Percentiles rank a stretch among this genome's conserved stretches.
phyloP scores from a whole-genome alignment of 805 yeast genomes.

The Alloascoidea africana region DNA sequence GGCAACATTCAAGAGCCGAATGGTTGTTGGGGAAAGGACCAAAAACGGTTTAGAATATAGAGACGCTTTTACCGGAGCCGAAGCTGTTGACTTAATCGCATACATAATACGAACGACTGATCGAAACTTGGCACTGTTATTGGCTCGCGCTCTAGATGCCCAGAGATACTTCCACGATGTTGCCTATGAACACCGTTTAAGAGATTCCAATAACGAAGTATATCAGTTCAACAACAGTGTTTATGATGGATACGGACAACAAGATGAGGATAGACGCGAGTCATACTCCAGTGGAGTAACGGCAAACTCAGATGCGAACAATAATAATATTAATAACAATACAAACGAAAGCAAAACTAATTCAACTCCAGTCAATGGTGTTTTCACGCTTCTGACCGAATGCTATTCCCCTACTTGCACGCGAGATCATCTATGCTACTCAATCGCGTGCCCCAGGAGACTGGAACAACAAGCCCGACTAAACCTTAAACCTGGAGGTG shows the following conservation, averaged over 20 bases:
- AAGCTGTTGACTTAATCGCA: constrained; percentile 86
- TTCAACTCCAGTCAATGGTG: constrained; percentile 56
- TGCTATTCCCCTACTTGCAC: constrained; percentile 97
- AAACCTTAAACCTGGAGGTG: constrained; percentile 79
- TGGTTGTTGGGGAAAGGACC: constrained; percentile 60
- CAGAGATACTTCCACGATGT: constrained; percentile 93
- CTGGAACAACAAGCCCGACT: constrained; percentile 90
- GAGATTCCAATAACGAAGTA: constrained; percentile 80
- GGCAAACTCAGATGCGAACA: not conserved
- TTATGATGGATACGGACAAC: not conserved
- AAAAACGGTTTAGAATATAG: constrained; percentile 87
- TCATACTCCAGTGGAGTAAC: not conserved
- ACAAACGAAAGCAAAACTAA: not conserved
- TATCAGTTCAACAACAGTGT: constrained; percentile 47
- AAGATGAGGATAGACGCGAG: too few relatives aligned
- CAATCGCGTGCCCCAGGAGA: constrained; percentile 92
- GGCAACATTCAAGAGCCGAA: constrained; percentile 49
- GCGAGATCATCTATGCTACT: constrained; percentile 74
- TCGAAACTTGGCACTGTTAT: constrained; percentile 71
- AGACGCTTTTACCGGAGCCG: constrained; percentile 86
- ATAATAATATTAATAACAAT: not conserved
- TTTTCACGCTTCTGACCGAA: constrained; percentile 81
- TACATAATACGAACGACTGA: constrained; percentile 80
- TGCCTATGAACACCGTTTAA: constrained; percentile 79
- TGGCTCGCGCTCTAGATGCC: constrained; percentile 89